Evolutionary conservation across 2,329 filamentous ascomycete genomes (phyloP).

Genomic region (Sporothrix globosa): DNA sequence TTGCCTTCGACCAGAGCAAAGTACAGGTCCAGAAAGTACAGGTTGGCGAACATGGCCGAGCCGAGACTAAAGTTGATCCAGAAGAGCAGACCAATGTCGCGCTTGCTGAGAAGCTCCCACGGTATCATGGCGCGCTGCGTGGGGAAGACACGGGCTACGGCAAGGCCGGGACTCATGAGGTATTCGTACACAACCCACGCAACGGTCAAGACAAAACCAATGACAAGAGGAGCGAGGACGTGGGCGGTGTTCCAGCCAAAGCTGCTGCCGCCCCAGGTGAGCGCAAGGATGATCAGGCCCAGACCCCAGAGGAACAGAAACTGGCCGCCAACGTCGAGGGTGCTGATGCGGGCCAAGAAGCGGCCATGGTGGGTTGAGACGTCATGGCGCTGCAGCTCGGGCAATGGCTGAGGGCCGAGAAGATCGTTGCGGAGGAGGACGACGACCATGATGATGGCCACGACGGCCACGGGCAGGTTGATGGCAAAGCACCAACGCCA

Average conservation of each 20-base stretch:
- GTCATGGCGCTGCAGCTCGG: conserved; percentile 19
- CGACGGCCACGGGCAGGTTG: conserved; percentile 51
- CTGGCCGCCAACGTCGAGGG: conserved; percentile 60
- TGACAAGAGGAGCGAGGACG: conserved; percentile 54
- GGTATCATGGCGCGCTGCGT: conserved; percentile 63
- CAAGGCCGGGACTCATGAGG: conserved; percentile 55
- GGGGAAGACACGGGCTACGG: conserved; percentile 53
- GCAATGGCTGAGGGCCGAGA: conserved; percentile 51
- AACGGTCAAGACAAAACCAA: conserved; percentile 49
- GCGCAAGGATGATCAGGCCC: conserved; percentile 57
- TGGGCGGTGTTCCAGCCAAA: conserved; percentile 56
- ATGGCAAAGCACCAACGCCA: conserved; percentile 67
- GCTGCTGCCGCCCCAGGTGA: conserved; percentile 59
- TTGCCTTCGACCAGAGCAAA: conserved; percentile 60
- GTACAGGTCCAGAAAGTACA: conserved; percentile 73
- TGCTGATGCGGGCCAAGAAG: conserved; percentile 53
- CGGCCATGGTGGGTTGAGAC: conserved; percentile 36
- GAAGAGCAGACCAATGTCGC: conserved; percentile 62
- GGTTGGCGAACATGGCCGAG: conserved; percentile 57
- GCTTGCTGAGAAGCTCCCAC: conserved; percentile 58
- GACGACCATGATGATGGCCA: conserved; percentile 57
- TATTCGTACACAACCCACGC: conserved; percentile 57
- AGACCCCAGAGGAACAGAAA: conserved; percentile 59
- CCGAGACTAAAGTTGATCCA: conserved; percentile 64
- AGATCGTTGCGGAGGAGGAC: conserved; percentile 62